Base-by-base conservation (phyloP, 202 grass and related monocot genomes). In the Panicum virgatum region DNA sequence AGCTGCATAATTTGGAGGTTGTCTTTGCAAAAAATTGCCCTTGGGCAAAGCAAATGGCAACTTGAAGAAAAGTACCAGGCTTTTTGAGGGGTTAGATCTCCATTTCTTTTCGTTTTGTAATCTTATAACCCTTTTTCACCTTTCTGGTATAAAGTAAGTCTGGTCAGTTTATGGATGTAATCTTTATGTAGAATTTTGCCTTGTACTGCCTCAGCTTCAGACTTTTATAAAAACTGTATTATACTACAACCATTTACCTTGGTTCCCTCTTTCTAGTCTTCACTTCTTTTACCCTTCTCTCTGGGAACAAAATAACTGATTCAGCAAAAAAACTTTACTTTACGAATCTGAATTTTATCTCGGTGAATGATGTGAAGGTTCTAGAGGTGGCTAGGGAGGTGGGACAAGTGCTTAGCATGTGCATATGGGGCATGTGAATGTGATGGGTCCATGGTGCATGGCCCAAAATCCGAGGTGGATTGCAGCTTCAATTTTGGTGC, bases 401-500 rank as follows among this genome's bases (percentile, higher is more conserved):
- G n/a, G 36, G 77, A 50, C 82, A 77, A 48, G 72, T 72, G 87
- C 63, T 19, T 47, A 48, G 62, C 82, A 81, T 81, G 72, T 85
- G 87, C 82, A 77, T 77, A 85, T 71, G 82, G 70, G 54, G 37
- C 76, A 85, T 76, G 77, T 77, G 53, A 54, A 52, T 53, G 30
- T 43, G 78, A 57, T 65, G 64, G 82, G 71, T 40, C 82, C 77
- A 27, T 48, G 44, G 26, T 15, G 57, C n/a, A 18, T 64, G 78
- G 53, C 83, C 76, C 83, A 66, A 78, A 89, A 78, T 67, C 78
- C 66, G 65, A 89, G 78, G 83, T 66, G 83, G 78, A 82, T 82
- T 66, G 78, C 66, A 72, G 6, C 34, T 65, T 81, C 71, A 72
- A 81, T 77, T 74, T 71, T 71, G 26, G 69, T 80, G 62, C 76